Evolutionary conservation across 192 early-diverging fungal species (phyloP), one percentile per base, ranked within the genome.

Genomic region (Helicostylum pulchrum): DNA sequence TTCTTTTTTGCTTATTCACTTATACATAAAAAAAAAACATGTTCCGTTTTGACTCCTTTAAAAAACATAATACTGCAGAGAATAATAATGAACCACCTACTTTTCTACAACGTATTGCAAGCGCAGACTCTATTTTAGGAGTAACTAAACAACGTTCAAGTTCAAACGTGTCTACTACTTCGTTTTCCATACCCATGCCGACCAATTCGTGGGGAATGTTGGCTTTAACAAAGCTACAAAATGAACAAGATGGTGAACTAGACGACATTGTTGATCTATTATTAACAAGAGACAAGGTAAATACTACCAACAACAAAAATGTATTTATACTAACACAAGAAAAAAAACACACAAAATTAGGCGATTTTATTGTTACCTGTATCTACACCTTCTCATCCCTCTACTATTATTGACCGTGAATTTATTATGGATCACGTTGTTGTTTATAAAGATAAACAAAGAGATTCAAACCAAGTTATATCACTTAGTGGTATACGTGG

Each of bases 141-240:
- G 43, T 9, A 31, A 11, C 8, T 12, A 59, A 46, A 62, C 48
- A 32, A 53, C 67, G 32, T 20, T 52, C 26, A n/a, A 46, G 6
- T 17, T 15, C 17, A 9, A 26, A 20, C 8, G 14, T 8, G 7
- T 21, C 26, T n/a, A 34, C 66, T 2, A 23, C 58, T 10, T 65
- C 71, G 1, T 64, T 62, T 15, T 64, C 72, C 4, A 75, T 75
- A 10, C 74, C 74, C 7, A 65, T 75, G 7, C 74, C 74, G 1
- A 43, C 62, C 12, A 70, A 67, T 15, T 66, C 68, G 7, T 75
- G 74, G 74, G 74, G 68, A 11, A 75, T 75, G 74, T 63, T 70
- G 17, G 50, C 55, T 32, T 52, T 71, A 12, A 57, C 59, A 11
- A 63, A 19, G 20, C 51, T 75, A 19, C 63, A 68, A 39, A 55